Evolutionary conservation across 768 basidiomycete species (phyloP).

Genomic region (Calocybe cyanea): DNA sequence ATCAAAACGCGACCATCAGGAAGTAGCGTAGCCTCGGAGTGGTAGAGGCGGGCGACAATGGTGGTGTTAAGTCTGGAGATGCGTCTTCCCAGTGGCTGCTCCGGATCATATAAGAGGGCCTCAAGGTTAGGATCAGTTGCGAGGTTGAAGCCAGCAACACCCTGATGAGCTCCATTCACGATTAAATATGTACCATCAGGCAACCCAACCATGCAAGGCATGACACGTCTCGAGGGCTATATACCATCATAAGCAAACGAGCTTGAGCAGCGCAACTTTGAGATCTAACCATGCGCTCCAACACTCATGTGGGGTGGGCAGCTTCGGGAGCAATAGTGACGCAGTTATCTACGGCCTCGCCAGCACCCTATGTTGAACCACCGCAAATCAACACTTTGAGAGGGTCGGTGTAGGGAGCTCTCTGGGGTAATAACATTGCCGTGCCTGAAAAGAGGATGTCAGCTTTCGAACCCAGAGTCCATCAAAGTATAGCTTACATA

Average conservation of each 20-base stretch:
- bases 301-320: constrained; percentile 55
- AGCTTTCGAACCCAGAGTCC: no score
- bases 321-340: constrained; percentile 65
- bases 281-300: constrained; percentile 75
- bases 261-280: no score
- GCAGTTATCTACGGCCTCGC: constrained; percentile 61
- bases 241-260: no score
- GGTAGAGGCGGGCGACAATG: constrained; percentile 73
- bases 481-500: constrained; percentile 14
- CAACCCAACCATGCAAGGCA: constrained; percentile 70
- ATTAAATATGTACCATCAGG: constrained; percentile 78
- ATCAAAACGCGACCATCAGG: constrained; percentile 73
- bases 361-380: constrained; percentile 61
- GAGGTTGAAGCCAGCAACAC: constrained; percentile 72
- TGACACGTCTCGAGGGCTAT: constrained; percentile 69
- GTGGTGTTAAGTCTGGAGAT: constrained; percentile 65
- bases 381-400: constrained; percentile 71
- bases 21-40: constrained; percentile 71
- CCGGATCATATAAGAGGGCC: constrained; percentile 70
- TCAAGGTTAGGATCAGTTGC: constrained; percentile 57
- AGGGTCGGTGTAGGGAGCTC: constrained; percentile 71
- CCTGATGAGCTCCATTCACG: constrained; percentile 68
- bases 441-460: constrained; percentile 33
- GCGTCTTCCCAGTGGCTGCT: constrained; percentile 52
- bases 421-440: constrained; percentile 64